Evolutionary conservation across 768 basidiomycete species (phyloP).

Genomic region (Podaxis carcinomalis): DNA sequence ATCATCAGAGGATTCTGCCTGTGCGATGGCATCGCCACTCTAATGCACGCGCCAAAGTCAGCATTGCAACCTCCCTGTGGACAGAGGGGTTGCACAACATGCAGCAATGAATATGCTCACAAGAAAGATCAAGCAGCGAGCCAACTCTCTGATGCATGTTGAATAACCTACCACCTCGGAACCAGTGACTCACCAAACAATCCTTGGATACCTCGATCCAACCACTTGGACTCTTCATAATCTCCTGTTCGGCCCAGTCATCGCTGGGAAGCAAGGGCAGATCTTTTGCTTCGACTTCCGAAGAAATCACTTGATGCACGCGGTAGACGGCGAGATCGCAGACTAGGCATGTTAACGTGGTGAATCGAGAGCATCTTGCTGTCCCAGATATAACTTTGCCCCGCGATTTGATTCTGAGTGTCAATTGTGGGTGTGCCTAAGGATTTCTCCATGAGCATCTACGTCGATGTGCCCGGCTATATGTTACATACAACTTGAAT

Average conservation of each 20-base stretch:
- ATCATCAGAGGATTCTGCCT: constrained; percentile 33
- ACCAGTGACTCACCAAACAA: constrained; percentile 55
- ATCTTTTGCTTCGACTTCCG: constrained; percentile 55
- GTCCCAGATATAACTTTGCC: constrained; percentile 38
- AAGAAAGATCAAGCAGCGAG: constrained; percentile 1
- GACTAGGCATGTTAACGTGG: constrained; percentile 63
- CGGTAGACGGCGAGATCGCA: constrained; percentile 68
- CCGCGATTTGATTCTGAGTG: constrained; percentile 56
- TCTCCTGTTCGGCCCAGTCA: constrained; percentile 74
- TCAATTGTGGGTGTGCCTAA: constrained; percentile 67
- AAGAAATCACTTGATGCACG: constrained; percentile 53
- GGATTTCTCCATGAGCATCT: constrained; percentile 5
- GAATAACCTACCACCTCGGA: constrained; percentile 4
- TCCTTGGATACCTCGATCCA: constrained; percentile 70
- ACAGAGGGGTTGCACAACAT: constrained; percentile 8
- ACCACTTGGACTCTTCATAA: constrained; percentile 61
- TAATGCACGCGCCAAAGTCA: constrained; percentile 23
- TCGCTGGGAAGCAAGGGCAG: constrained; percentile 66
- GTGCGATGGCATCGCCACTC: constrained; percentile 33
- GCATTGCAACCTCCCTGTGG: background rate
- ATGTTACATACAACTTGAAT: constrained; percentile 53
- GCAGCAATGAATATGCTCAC: constrained; percentile 11
- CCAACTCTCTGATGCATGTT: constrained; percentile 12
- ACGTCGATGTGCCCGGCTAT: background rate
- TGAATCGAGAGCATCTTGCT: constrained; percentile 52